Evolutionary conservation across 306 rosid species (phyloP).

Genomic region (Cicer pinnatifidum): DNA sequence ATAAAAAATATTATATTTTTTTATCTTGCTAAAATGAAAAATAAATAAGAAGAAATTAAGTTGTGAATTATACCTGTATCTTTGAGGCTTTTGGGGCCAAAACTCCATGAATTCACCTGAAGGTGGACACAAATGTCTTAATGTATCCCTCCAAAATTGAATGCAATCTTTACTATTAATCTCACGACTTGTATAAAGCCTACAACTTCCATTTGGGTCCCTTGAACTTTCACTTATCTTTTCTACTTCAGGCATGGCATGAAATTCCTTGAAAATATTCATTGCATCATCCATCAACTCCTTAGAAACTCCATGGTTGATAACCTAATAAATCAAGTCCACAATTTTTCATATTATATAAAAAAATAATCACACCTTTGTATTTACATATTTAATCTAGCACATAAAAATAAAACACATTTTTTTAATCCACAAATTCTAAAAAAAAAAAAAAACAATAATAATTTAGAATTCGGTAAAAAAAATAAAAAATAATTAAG

Average conservation of each 20-base stretch:
- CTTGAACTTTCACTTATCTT: conserved; percentile 59
- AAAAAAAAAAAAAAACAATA: no score
- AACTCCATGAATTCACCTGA: conserved; percentile 51
- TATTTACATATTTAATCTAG: background rate
- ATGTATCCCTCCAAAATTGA: conserved; percentile 74
- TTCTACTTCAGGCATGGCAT: conserved; percentile 56
- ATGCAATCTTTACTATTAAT: conserved; percentile 47
- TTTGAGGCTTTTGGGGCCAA: conserved; percentile 71
- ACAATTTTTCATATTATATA: background rate
- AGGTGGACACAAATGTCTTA: conserved; percentile 61
- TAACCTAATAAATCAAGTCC: conserved; percentile 22
- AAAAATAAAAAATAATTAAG: no score
- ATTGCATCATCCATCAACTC: conserved; percentile 55
- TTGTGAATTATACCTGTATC: conserved; percentile 50
- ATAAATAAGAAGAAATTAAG: background rate
- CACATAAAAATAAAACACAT: background rate
- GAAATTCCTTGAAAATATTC: conserved; percentile 59
- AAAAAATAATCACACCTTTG: no score
- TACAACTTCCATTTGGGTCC: conserved; percentile 64
- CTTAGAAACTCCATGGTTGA: conserved; percentile 46
- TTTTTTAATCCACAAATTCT: no score
- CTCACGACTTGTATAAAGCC: conserved; percentile 70
- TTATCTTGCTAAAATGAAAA: no score
- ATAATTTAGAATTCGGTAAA: no score
- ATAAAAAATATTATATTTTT: no score